Conservation (phyloP, 108 stramenopile species). For the Skeletonema marinoi region DNA sequence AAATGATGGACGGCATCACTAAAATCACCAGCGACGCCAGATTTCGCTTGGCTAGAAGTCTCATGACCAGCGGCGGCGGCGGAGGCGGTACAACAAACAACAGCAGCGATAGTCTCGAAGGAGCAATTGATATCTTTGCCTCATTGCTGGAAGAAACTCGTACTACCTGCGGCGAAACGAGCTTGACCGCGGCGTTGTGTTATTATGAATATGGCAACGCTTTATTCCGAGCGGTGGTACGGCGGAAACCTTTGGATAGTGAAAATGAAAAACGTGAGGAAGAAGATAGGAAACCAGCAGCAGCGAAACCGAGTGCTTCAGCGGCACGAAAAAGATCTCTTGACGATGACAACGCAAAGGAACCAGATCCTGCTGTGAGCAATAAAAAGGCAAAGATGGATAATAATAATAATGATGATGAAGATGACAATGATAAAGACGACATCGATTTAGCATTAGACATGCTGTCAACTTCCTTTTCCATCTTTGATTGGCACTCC, state of each 20-base stretch:
- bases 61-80: slow-evolving; percentile 24
- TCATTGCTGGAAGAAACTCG: slow-evolving; percentile 62
- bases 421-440: slow-evolving; percentile 30
- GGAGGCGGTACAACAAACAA: slow-evolving; percentile 3
- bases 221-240: slow-evolving; percentile 55
- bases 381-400: background rate
- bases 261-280: slow-evolving; percentile 17
- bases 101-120: slow-evolving; percentile 16
- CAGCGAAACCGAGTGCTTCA: slow-evolving; percentile 29
- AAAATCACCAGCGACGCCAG: slow-evolving; percentile 29
- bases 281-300: slow-evolving; percentile 20
- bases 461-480: slow-evolving; percentile 79
- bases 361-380: slow-evolving; percentile 1
- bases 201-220: slow-evolving; percentile 87
- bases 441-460: slow-evolving; percentile 69
- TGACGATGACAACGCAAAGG: background rate
- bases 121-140: slow-evolving; percentile 73
- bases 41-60: slow-evolving; percentile 23
- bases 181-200: slow-evolving; percentile 66
- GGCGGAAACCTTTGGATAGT: background rate
- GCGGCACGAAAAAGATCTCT: slow-evolving; percentile 54
- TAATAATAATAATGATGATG: slow-evolving; percentile 8
- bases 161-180: slow-evolving; percentile 46
- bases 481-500: slow-evolving; percentile 56
- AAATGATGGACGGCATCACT: background rate